Base-by-base conservation (phyloP, 1,139 yeast genomes). In the Lodderomyces metapsilosis region DNA sequence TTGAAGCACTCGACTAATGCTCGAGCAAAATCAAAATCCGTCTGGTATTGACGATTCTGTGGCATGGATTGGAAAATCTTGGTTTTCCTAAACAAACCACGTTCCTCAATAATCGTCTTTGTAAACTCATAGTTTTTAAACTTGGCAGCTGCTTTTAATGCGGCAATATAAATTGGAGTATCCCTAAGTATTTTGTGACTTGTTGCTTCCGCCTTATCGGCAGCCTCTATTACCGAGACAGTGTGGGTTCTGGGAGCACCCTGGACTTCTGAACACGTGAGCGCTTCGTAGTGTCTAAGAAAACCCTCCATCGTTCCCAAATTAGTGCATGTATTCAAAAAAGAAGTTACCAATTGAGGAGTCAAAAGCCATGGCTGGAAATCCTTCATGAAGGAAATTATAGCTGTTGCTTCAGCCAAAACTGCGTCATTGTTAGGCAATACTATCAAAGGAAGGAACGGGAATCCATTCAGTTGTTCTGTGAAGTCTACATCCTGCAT, bases 391-490 rank as follows among this genome's bases (percentile, higher is more conserved):
- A 75, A 83, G 2, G 76, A 76, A 82, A 94, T 80, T 10, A 91
- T 45, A 0, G 98, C 98, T 43, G 80, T 73, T 0, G 94, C 80
- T 61, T 91, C 98, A 0, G 85, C 82, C 39, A 86, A 46, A 1
- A 87, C 65, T 47, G 81, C 80, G 1, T 52, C 47, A 3, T 57
- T 51, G 5, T 66, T 60, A 1, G 58, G 52, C 10, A 84, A 58
- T 24, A 70, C 71, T 2, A 65, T 55, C 1, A 73, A 45, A 0
- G 96, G 96, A 36, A 89, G 63, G 47, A 88, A 71, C 2, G 97
- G 97, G 9, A 88, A 76, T 1, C 59, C 62, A 10, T 46, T 46
- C 21, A 57, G 53, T 1, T 66, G 55, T 2, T 54, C 48, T 3
- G 56, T 43, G 22, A 66, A 53, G 35, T 56, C 44, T 7, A 49